Base-by-base conservation (phyloP, 108 stramenopile genomes). In the Phaeodactylum tricornutum region DNA sequence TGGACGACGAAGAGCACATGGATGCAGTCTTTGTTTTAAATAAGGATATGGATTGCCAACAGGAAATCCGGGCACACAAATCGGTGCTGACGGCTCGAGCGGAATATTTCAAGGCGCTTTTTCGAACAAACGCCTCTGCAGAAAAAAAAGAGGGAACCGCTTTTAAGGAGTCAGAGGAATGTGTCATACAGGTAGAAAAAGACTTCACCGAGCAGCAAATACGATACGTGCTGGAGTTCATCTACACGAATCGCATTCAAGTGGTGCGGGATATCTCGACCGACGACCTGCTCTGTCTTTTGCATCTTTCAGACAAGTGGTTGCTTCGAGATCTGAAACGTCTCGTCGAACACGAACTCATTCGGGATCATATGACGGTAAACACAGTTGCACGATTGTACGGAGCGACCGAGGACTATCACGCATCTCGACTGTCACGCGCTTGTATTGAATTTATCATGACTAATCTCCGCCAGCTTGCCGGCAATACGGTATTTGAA, bases 31-130 rank as follows among this genome's bases (percentile, higher is more conserved):
- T 91, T 52, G 19, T 79, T 11, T 74, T 86, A 17, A 39, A 33
- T 39, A 57, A 55, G 35, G 48, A 60, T 45, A 20, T 34, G 33
- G 39, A 41, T 20, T 4, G 5, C 9, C 16, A 41, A 41, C 16
- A 67, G 28, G 76, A 85, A 62, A 77, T 97, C 48, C 69, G 70
- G 22, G 96, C 96, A 5, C 96, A 98, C 76, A 98, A 96, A 66
- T 81, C 81, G 50, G 81, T 96, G 46, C 72, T 98, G 38, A 91
- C 94, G 7, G 97, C 95, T 12, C 72, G 97, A 33, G 87, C 88
- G 20, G 97, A 96, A 23, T 98, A 98, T 64, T 98, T 98, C 84
- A 92, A 94, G 50, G 91, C 91, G 23, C 83, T 93, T 38, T 95
- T 98, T 67, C 82, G 94, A 15, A 61, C 74, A 36, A 38, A 47